Conservation (phyloP, 306 rosid genomes). For the Crotalaria pallida region DNA sequence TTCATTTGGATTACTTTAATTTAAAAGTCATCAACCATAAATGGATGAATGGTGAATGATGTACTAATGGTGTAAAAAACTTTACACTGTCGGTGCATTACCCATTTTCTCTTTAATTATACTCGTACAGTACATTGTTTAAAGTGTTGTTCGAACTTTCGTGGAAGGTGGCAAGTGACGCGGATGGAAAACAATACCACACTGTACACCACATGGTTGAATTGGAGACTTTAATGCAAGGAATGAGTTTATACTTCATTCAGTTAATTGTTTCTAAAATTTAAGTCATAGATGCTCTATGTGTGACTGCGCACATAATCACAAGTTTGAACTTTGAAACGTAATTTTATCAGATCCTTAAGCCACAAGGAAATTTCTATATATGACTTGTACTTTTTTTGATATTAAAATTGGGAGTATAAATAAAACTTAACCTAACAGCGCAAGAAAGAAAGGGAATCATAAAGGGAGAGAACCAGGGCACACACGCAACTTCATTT, state of each 20-base stretch:
- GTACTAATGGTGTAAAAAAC: too few species aligned
- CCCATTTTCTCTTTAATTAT: too few species aligned
- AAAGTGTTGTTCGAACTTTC: background rate
- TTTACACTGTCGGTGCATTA: too few species aligned
- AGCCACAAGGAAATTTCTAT: background rate
- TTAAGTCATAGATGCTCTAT: background rate
- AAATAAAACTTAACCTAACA: too few species aligned
- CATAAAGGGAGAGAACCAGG: background rate
- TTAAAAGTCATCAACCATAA: too few species aligned
- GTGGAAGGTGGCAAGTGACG: background rate
- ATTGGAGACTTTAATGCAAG: background rate
- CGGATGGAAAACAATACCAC: background rate
- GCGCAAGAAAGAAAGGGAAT: background rate
- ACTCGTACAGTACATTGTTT: too few species aligned
- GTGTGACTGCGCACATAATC: too few species aligned
- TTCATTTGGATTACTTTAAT: too few species aligned
- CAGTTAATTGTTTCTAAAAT: background rate
- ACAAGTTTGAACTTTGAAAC: background rate
- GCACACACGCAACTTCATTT: background rate
- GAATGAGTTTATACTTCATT: background rate
- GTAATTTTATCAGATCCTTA: background rate
- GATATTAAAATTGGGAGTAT: too few species aligned
- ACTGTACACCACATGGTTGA: background rate
- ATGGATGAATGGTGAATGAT: too few species aligned
- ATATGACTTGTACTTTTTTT: too few species aligned